Conservation (phyloP, 2,329 filamentous ascomycete genomes). For the Curvularia hawaiiensis region DNA sequence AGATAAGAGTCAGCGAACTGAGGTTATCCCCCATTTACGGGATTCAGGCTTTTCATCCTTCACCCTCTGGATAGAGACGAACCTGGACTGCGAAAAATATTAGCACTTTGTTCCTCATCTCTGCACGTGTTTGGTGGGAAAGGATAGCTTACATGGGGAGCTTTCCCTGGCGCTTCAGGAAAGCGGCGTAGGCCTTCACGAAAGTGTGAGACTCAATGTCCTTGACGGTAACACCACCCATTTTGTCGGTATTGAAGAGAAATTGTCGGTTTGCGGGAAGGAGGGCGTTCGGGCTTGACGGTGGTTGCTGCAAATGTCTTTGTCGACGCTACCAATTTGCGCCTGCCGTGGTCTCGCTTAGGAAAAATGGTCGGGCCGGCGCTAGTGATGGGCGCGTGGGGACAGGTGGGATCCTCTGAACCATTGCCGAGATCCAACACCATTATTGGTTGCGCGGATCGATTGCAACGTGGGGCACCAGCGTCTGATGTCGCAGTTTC, state of each 20-base stretch:
- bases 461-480: background rate
- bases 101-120: slow-evolving; percentile 22
- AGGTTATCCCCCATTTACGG: slow-evolving; percentile 58
- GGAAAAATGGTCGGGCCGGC: slow-evolving; percentile 28
- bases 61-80: slow-evolving; percentile 54
- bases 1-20: slow-evolving; percentile 55
- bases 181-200: slow-evolving; percentile 82
- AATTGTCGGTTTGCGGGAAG: slow-evolving; percentile 21
- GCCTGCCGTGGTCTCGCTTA: slow-evolving; percentile 29
- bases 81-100: slow-evolving; percentile 64
- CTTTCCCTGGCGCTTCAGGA: slow-evolving; percentile 94
- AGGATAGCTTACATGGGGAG: slow-evolving; percentile 66
- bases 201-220: slow-evolving; percentile 92
- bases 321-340: slow-evolving; percentile 8
- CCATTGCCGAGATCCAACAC: background rate
- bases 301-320: slow-evolving; percentile 23
- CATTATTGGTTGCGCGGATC: background rate
- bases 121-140: background rate
- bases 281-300: slow-evolving; percentile 30
- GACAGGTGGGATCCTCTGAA: background rate
- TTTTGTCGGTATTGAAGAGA: slow-evolving; percentile 65
- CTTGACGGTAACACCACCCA: slow-evolving; percentile 82
- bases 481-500: background rate
- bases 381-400: slow-evolving; percentile 6
- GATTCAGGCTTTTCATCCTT: slow-evolving; percentile 56